Evolutionary conservation across 2,329 filamentous ascomycete genomes (phyloP).

Genomic region (Epichloe brachyelytri): DNA sequence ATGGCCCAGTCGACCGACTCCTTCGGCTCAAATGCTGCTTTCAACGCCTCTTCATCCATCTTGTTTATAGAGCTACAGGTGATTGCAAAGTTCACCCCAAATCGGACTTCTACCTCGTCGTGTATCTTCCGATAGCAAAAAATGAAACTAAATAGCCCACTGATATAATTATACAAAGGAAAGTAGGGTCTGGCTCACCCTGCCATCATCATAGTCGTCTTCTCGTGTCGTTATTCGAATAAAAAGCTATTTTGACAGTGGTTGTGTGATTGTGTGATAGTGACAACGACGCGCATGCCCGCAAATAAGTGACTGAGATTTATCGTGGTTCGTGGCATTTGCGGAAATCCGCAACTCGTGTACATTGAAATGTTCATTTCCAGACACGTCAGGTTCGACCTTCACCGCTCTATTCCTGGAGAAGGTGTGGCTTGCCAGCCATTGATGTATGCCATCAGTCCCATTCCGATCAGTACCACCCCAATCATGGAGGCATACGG

Average conservation of each 20-base stretch:
- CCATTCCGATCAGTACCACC: constrained; percentile 69
- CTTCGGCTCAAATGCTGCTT: background rate
- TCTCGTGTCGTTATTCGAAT: constrained; percentile 8
- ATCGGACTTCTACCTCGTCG: background rate
- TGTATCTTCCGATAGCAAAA: background rate
- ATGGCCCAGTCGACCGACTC: background rate
- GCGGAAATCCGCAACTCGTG: background rate
- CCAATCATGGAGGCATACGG: constrained; percentile 75
- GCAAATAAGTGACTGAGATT: background rate
- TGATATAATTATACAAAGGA: constrained; percentile 6
- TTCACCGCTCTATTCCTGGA: constrained; percentile 20
- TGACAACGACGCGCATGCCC: background rate
- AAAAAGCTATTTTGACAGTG: constrained; percentile 9
- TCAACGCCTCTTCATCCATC: background rate
- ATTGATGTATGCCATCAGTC: constrained; percentile 77
- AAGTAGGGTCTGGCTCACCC: constrained; percentile 6
- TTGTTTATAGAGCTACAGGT: background rate
- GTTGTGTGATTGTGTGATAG: background rate
- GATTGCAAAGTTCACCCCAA: background rate
- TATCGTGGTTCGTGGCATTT: background rate
- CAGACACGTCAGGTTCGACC: background rate
- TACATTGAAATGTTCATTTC: background rate
- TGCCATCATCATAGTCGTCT: constrained; percentile 8
- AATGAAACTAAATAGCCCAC: background rate
- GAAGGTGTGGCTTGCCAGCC: constrained; percentile 50